Evolutionary conservation across 805 yeast species (phyloP).

Genomic region (Candida maris): DNA sequence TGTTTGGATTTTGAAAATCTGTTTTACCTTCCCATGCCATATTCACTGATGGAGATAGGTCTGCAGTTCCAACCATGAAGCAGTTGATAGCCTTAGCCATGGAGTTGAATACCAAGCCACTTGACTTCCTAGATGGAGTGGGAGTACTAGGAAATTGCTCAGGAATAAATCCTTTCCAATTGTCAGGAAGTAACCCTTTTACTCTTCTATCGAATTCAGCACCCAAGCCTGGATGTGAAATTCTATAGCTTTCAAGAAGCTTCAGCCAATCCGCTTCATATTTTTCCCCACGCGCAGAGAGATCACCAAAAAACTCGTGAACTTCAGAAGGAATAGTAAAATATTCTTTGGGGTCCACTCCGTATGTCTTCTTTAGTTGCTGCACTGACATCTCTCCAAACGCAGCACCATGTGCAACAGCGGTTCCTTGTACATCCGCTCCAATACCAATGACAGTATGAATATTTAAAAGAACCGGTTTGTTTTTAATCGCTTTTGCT

Average conservation of each 20-base stretch:
- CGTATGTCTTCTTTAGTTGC: conserved; percentile 76
- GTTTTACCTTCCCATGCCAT: conserved; percentile 79
- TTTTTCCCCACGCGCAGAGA: conserved; percentile 56
- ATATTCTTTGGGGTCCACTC: conserved; percentile 79
- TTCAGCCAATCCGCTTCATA: conserved; percentile 72
- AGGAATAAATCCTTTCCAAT: conserved; percentile 81
- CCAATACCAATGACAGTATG: conserved; percentile 94
- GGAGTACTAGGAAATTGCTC: conserved; percentile 76
- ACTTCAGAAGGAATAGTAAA: conserved; percentile 84
- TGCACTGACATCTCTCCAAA: conserved; percentile 86
- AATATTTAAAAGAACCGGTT: conserved; percentile 87
- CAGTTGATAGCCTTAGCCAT: conserved; percentile 57
- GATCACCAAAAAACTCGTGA: conserved; percentile 58
- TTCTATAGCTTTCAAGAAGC: conserved; percentile 53
- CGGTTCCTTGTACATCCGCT: conserved; percentile 78
- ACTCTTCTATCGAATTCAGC: conserved; percentile 77
- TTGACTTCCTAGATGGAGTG: conserved; percentile 89
- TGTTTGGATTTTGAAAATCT: conserved; percentile 86
- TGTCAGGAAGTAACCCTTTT: conserved; percentile 69
- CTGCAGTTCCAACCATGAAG: conserved; percentile 94
- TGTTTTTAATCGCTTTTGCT: conserved; percentile 67
- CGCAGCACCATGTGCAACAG: conserved; percentile 94
- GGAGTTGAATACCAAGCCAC: conserved; percentile 73
- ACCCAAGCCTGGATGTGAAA: conserved; percentile 71
- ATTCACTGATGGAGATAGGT: conserved; percentile 87